Percentiles rank a stretch among this genome's conserved stretches.
These are phyloP conservation scores for Populus tomentosa DNA, from an alignment of 441 rosid genomes.

Conservation along the genomic window DNA sequence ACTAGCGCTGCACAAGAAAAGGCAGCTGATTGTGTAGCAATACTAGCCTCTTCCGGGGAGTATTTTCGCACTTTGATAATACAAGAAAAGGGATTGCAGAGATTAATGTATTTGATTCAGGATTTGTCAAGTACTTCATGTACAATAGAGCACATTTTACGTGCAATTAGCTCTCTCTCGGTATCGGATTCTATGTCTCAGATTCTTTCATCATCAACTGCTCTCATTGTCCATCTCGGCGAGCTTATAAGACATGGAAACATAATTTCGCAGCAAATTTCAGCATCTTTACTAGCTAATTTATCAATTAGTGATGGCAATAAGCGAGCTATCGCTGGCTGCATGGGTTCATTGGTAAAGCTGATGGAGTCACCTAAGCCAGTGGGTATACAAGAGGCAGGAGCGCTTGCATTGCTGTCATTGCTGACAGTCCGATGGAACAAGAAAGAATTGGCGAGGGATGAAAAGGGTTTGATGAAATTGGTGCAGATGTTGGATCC, in stretches of 20 bases:
- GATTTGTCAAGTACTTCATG: constrained; percentile 36
- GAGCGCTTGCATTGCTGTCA: constrained; percentile 43
- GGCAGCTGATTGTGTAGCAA: constrained; percentile 43
- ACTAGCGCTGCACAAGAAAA: constrained; percentile 42
- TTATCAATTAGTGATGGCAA: constrained; percentile 60
- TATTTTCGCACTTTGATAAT: constrained; percentile 49
- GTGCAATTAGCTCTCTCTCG: constrained; percentile 45
- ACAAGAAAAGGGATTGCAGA: constrained; percentile 56
- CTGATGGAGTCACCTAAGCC: constrained; percentile 72
- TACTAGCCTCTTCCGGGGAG: constrained; percentile 60
- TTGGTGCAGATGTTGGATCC: constrained; percentile 72
- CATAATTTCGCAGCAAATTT: constrained; percentile 44
- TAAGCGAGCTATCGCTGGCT: constrained; percentile 60
- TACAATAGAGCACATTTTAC: constrained; percentile 41
- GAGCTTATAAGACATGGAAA: constrained; percentile 56
- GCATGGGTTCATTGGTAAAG: constrained; percentile 47
- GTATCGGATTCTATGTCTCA: constrained; percentile 28
- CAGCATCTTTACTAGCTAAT: constrained; percentile 43
- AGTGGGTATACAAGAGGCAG: constrained; percentile 62
- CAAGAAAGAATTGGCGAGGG: constrained; percentile 58
- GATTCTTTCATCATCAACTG: constrained; percentile 55
- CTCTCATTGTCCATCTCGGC: constrained; percentile 48
- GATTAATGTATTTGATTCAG: constrained; percentile 44
- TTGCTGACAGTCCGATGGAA: constrained; percentile 56
- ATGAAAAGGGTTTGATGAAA: constrained; percentile 63